Base-by-base conservation (phyloP, 2,329 filamentous ascomycete species). In the Neofusicoccum parvum region DNA sequence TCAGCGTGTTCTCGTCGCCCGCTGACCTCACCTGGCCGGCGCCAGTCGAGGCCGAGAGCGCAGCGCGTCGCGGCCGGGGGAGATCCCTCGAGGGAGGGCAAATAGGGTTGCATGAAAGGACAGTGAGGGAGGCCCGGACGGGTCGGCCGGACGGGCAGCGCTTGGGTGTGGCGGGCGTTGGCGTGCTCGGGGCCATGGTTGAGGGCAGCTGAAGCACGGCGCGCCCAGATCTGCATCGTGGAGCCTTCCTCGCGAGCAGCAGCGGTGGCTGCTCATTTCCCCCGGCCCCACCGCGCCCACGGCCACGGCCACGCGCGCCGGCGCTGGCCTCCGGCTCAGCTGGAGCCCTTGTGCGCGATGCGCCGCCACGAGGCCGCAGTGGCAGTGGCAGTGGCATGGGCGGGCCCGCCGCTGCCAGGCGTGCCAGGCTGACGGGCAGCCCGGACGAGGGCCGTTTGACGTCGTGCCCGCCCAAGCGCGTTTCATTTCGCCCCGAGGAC, bases 201-300 rank as follows among this genome's bases (percentile, higher is more conserved):
- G 23, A 58, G 27, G 27, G 27, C 23, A 50, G 48, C 20, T 50
- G 48, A 50, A n/a, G 54, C 54, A 54, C 34, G 23, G 48, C 48
- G 48, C 23, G 48, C 48, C 48, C 51, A 41, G 51, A 54, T 41
- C 37, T 32, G 39, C 53, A 45, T 58, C 37, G 20, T 43, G 20
- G n/a, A 20, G 15, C 15, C 50, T 12, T 23, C 36, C 10, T 43
- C n/a, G 5, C 14, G 37, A 39, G 37, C 10, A 39, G 37, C 9
- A 46, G 54, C 54, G 45, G 54, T 45, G 54, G 54, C 54, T 58
- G 54, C 54, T 58, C 54, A 58, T 58, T 58, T 58, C 54, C 54
- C 48, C 23, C 39, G 20, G 54, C 54, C 54, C 54, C 54, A 58
- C 54, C 36, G 53, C 53, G 5, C 20, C 20, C 20, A 20, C 53